A percentile compares a stretch with the other conserved stretches of the same genome.
These are phyloP conservation scores for Ailanthus altissimus DNA, from an alignment of 345 rosid species.

Conservation along the genomic window DNA sequence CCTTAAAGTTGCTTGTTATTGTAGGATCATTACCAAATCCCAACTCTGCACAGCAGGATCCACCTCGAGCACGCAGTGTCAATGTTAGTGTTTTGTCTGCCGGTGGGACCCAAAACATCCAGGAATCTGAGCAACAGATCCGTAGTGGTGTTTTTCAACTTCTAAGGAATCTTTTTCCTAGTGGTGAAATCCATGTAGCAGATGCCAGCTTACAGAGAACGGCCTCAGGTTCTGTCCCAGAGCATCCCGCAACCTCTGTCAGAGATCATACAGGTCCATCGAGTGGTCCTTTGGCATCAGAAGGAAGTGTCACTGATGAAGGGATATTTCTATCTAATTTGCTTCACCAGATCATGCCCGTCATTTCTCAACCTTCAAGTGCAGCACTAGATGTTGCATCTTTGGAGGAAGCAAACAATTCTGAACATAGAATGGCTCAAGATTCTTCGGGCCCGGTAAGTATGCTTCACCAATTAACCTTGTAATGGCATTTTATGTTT, in stretches of 20 bases:
- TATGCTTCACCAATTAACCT: neutral
- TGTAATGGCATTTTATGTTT: neutral
- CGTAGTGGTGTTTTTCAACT: slow-evolving; percentile 48
- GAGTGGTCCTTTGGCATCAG: slow-evolving; percentile 33
- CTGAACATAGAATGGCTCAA: slow-evolving; percentile 14
- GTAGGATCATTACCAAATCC: slow-evolving; percentile 41
- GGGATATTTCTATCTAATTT: slow-evolving; percentile 63
- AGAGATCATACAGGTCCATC: slow-evolving; percentile 35
- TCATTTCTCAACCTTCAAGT: slow-evolving; percentile 41
- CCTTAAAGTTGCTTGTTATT: slow-evolving; percentile 15
- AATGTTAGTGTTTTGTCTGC: slow-evolving; percentile 42
- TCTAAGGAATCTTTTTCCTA: slow-evolving; percentile 55
- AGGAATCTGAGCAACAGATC: slow-evolving; percentile 47
- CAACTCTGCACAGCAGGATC: slow-evolving; percentile 42
- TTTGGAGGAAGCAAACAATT: slow-evolving; percentile 30
- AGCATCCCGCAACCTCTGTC: slow-evolving; percentile 20
- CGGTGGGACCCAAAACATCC: slow-evolving; percentile 42
- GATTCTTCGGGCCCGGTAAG: slow-evolving; percentile 39
- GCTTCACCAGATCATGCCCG: slow-evolving; percentile 67
- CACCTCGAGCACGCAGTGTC: slow-evolving; percentile 37
- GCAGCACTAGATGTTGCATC: slow-evolving; percentile 28
- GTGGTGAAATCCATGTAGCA: slow-evolving; percentile 56
- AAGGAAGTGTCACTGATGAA: slow-evolving; percentile 45
- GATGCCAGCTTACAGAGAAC: slow-evolving; percentile 37
- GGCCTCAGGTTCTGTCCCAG: slow-evolving; percentile 33